These are phyloP conservation scores for Gaeumannomyces sp. DNA, from an alignment of 2,329 filamentous ascomycete genomes.

Conservation along the genomic window DNA sequence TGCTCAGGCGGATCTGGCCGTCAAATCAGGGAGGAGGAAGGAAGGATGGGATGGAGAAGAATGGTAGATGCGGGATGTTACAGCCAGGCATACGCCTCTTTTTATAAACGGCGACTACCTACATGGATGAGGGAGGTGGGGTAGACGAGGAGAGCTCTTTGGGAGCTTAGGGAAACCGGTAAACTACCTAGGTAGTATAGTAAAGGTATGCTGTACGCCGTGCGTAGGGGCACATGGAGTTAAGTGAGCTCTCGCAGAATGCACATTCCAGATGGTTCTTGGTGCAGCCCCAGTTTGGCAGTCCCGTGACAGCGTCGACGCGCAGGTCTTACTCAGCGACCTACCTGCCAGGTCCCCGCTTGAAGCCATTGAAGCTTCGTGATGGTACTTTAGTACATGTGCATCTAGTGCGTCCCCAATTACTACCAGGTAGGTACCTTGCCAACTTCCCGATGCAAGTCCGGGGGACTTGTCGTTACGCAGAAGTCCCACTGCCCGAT, in stretches of 20 bases:
- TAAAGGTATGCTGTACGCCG: neutral
- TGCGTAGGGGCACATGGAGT: neutral
- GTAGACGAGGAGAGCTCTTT: neutral
- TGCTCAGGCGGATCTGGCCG: too few species aligned
- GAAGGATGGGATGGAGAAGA: neutral
- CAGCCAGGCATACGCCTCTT: neutral
- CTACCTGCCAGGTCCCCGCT: neutral
- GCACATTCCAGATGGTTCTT: too few species aligned
- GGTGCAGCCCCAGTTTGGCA: neutral
- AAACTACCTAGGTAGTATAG: too few species aligned
- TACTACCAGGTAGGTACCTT: too few species aligned
- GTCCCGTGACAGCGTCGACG: neutral
- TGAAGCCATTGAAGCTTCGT: neutral
- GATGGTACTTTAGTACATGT: too few species aligned
- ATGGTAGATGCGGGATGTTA: neutral
- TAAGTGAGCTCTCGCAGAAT: neutral
- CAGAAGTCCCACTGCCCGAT: too few species aligned
- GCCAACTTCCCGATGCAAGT: too few species aligned
- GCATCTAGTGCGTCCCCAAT: too few species aligned
- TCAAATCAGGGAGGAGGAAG: neutral
- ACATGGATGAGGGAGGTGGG: neutral
- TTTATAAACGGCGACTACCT: neutral
- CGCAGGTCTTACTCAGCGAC: conserved; percentile 6
- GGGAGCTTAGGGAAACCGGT: too few species aligned
- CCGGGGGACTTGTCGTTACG: too few species aligned